phyloP scores from a whole-genome alignment of 768 basidiomycete genomes.

The Hebeloma cylindrosporum region DNA sequence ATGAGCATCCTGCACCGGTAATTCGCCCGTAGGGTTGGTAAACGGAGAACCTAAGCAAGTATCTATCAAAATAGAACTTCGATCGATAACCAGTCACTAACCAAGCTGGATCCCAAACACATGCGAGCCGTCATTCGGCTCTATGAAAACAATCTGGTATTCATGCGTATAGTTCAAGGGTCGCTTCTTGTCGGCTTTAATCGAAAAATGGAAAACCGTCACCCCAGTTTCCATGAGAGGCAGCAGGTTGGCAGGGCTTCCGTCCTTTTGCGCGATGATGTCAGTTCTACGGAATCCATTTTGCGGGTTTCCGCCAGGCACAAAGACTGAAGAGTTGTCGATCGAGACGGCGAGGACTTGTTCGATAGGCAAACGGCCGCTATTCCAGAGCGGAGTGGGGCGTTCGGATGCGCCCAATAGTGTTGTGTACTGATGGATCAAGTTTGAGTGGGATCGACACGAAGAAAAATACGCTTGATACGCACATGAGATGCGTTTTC shows the following conservation, averaged over 20 bases:
- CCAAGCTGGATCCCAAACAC: constrained; percentile 62
- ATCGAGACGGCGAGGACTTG: constrained; percentile 54
- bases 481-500: constrained; percentile 51
- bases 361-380: constrained; percentile 35
- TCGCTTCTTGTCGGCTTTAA: constrained; percentile 30
- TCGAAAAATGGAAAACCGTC: constrained; percentile 49
- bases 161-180: constrained; percentile 57
- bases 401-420: constrained; percentile 36
- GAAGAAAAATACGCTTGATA: neutral
- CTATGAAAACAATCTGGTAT: constrained; percentile 64
- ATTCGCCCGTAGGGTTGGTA: constrained; percentile 45
- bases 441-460: neutral
- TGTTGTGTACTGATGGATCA: constrained; percentile 39
- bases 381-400: constrained; percentile 54
- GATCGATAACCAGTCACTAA: constrained; percentile 21
- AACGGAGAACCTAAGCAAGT: constrained; percentile 54
- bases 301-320: constrained; percentile 52
- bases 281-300: constrained; percentile 60
- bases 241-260: constrained; percentile 37
- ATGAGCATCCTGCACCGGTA: constrained; percentile 44
- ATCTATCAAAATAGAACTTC: neutral
- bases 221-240: constrained; percentile 41
- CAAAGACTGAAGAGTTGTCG: constrained; percentile 57
- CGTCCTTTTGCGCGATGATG: constrained; percentile 49
- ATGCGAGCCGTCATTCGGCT: constrained; percentile 58